Conservation (phyloP, 192 early-diverging fungal species). For the Lobosporangium transversale region DNA sequence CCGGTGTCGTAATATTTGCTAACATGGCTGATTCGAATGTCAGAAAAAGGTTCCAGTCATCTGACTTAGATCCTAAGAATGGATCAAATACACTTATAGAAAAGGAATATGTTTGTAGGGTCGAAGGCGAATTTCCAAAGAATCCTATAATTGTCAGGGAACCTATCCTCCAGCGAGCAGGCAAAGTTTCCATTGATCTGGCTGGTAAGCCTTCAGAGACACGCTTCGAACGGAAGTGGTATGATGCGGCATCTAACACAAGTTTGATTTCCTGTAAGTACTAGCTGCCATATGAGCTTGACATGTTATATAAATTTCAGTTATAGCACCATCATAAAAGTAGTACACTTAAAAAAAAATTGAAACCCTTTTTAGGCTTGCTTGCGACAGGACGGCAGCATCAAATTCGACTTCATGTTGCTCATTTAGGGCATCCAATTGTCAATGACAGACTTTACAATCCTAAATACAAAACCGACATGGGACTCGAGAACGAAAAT, state of each 20-base stretch:
- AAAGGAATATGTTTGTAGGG: constrained; percentile 48
- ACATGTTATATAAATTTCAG: too few species aligned
- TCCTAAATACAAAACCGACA: constrained; percentile 16
- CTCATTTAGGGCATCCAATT: constrained; percentile 33
- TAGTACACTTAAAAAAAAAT: too few species aligned
- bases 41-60: constrained; percentile 38
- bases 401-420: constrained; percentile 46
- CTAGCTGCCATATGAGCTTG: too few species aligned
- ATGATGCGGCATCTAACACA: constrained; percentile 20
- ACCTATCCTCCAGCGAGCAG: constrained; percentile 33
- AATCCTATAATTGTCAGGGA: constrained; percentile 34
- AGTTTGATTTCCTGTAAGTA: constrained; percentile 43
- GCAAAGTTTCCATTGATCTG: constrained; percentile 28
- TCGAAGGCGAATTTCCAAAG: constrained; percentile 42
- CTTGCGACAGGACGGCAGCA: constrained; percentile 43
- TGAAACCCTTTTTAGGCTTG: constrained; percentile 19
- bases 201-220: constrained; percentile 42
- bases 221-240: constrained; percentile 37
- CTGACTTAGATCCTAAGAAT: not conserved
- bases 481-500: not conserved
- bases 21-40: constrained; percentile 28
- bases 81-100: constrained; percentile 12
- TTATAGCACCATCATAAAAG: too few species aligned
- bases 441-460: constrained; percentile 46
- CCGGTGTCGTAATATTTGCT: constrained; percentile 47